Evolutionary conservation across 768 basidiomycete genomes (phyloP).

Genomic region (Boletus rubescentipes): DNA sequence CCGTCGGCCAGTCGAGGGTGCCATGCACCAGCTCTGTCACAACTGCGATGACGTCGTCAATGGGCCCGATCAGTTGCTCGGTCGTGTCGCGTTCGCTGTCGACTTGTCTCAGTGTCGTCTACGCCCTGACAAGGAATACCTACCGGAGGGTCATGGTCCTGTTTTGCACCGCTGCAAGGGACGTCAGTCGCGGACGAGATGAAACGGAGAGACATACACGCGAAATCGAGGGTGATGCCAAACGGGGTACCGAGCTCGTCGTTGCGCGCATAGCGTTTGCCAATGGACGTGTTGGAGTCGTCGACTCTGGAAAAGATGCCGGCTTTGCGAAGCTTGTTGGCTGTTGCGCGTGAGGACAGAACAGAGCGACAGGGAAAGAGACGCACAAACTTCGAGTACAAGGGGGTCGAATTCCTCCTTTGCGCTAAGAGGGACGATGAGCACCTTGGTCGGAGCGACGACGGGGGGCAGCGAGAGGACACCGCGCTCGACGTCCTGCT

Average conservation of each 20-base stretch:
- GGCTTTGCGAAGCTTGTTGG: slow-evolving; percentile 79
- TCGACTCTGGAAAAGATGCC: slow-evolving; percentile 94
- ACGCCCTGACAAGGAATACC: slow-evolving; percentile 29
- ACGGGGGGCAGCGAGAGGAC: slow-evolving; percentile 87
- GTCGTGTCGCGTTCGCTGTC: slow-evolving; percentile 92
- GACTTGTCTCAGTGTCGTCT: neutral
- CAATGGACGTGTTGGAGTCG: slow-evolving; percentile 93
- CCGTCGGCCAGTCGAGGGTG: slow-evolving; percentile 72
- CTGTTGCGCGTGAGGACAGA: slow-evolving; percentile 39
- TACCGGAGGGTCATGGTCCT: slow-evolving; percentile 92
- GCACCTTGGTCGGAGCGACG: slow-evolving; percentile 94
- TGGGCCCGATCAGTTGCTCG: slow-evolving; percentile 83
- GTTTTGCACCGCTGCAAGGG: slow-evolving; percentile 74
- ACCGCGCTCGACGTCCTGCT: slow-evolving; percentile 83
- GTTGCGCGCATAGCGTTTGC: slow-evolving; percentile 95
- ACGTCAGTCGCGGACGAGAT: neutral
- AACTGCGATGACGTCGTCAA: slow-evolving; percentile 85
- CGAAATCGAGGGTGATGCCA: slow-evolving; percentile 95
- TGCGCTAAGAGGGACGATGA: slow-evolving; percentile 92
- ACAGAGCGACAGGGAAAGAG: neutral
- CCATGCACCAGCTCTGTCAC: slow-evolving; percentile 80
- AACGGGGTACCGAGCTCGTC: slow-evolving; percentile 98
- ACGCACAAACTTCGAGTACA: slow-evolving; percentile 88
- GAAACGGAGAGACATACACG: slow-evolving; percentile 43
- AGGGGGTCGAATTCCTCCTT: slow-evolving; percentile 83